Evolutionary conservation across 2,329 filamentous ascomycete genomes (phyloP).

Genomic region (Huntiella bhutanensis): DNA sequence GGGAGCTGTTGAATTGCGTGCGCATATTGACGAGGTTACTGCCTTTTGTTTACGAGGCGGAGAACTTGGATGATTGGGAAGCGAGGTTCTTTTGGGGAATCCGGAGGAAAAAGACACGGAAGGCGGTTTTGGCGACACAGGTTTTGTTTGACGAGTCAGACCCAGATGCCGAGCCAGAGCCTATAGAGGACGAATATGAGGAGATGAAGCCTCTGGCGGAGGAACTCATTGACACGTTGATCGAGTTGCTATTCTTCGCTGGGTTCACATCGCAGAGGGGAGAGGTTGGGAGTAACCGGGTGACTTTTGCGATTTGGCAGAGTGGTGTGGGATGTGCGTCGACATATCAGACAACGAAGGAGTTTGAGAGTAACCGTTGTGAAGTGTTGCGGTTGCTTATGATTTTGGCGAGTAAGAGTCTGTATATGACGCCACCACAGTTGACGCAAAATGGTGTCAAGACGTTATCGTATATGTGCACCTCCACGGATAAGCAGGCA

Average conservation of each 20-base stretch:
- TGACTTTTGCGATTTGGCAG: conserved; percentile 92
- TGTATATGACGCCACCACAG: conserved; percentile 70
- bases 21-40: conserved; percentile 75
- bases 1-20: conserved; percentile 87
- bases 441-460: conserved; percentile 69
- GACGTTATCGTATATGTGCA: conserved; percentile 74
- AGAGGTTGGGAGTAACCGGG: conserved; percentile 53
- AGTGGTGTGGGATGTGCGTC: conserved; percentile 93
- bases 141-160: conserved; percentile 68
- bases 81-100: conserved; percentile 81
- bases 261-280: conserved; percentile 70
- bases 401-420: conserved; percentile 71
- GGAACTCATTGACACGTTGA: conserved; percentile 74
- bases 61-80: conserved; percentile 69
- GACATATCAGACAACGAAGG: conserved; percentile 69
- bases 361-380: conserved; percentile 80
- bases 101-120: conserved; percentile 52
- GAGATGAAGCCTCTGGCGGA: conserved; percentile 76
- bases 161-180: conserved; percentile 24
- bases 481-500: conserved; percentile 74
- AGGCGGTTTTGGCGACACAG: conserved; percentile 47
- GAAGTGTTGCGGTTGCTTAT: conserved; percentile 77
- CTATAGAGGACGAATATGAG: conserved; percentile 45
- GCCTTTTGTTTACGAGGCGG: conserved; percentile 81
- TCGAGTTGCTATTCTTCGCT: conserved; percentile 80